Conservation (phyloP, 345 rosid genomes). For the Diplotaxis tenuifolia region DNA sequence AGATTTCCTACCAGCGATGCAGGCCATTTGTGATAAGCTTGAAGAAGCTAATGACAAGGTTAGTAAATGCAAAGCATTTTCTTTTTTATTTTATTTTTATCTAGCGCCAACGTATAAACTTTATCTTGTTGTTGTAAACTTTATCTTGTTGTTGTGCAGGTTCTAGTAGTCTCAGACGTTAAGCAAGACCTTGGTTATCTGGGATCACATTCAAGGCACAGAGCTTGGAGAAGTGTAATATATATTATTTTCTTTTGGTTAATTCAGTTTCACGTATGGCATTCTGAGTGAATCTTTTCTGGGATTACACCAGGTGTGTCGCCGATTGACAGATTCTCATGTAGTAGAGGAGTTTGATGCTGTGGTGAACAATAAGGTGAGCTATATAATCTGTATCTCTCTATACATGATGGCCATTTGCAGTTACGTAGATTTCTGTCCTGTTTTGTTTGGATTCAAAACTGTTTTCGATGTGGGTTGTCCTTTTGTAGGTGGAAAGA, state of each 20-base stretch:
- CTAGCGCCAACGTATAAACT: slow-evolving; percentile 35
- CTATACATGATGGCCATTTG: not conserved
- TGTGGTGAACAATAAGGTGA: slow-evolving; percentile 74
- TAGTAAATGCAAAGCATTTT: slow-evolving; percentile 21
- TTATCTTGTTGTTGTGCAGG: slow-evolving; percentile 54
- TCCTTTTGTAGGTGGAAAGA: slow-evolving; percentile 53
- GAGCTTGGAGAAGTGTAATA: slow-evolving; percentile 84
- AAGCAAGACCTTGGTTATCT: slow-evolving; percentile 77
- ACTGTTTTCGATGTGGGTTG: slow-evolving; percentile 7
- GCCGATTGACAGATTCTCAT: slow-evolving; percentile 73
- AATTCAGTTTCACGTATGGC: not conserved
- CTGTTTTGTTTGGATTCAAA: slow-evolving; percentile 3
- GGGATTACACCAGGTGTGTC: slow-evolving; percentile 52
- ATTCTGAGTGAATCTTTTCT: slow-evolving; percentile 19
- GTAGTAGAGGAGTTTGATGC: slow-evolving; percentile 75
- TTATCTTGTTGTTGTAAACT: slow-evolving; percentile 45
- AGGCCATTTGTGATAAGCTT: slow-evolving; percentile 76
- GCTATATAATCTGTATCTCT: not conserved
- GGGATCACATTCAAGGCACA: slow-evolving; percentile 57
- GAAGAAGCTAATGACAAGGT: slow-evolving; percentile 80
- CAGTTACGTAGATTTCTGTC: not conserved
- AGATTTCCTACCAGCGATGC: slow-evolving; percentile 85
- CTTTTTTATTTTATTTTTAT: not conserved
- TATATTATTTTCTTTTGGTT: not conserved
- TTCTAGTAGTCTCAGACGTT: slow-evolving; percentile 83